These are phyloP conservation scores for Aureobasidium sp. DNA, from an alignment of 2,329 filamentous ascomycete genomes.

Conservation along the genomic window DNA sequence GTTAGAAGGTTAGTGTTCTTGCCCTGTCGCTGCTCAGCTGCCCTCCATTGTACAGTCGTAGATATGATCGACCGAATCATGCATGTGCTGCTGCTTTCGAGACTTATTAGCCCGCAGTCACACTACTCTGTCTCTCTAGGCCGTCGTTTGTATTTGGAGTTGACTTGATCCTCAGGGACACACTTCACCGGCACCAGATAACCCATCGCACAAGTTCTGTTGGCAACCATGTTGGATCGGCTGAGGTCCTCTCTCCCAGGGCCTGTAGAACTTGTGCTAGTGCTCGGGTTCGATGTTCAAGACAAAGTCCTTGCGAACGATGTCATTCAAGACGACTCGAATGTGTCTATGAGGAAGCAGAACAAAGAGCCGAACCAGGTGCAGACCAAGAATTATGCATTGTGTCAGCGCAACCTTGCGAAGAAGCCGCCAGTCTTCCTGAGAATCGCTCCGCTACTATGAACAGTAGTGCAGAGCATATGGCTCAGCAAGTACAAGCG, in stretches of 20 bases:
- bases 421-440: neutral
- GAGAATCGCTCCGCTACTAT: neutral
- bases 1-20: slow-evolving; percentile 1
- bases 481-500: neutral
- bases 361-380: neutral
- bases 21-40: too few relatives aligned
- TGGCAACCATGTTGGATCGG: neutral
- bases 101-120: too few relatives aligned
- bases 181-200: slow-evolving; percentile 4
- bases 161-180: neutral
- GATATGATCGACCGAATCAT: too few relatives aligned
- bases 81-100: too few relatives aligned
- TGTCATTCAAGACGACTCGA: neutral
- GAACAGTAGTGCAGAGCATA: neutral
- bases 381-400: neutral
- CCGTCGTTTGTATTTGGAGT: neutral
- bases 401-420: neutral
- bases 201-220: neutral
- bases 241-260: neutral
- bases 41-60: too few relatives aligned
- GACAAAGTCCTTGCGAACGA: slow-evolving; percentile 5
- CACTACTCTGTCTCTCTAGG: neutral
- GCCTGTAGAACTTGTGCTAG: slow-evolving; percentile 1
- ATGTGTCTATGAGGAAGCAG: neutral
- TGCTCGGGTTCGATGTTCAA: slow-evolving; percentile 4